Evolutionary conservation across 2,329 filamentous ascomycete species (phyloP), one percentile per base, ranked within the genome.

Genomic region (Fusarium austroafricanum): DNA sequence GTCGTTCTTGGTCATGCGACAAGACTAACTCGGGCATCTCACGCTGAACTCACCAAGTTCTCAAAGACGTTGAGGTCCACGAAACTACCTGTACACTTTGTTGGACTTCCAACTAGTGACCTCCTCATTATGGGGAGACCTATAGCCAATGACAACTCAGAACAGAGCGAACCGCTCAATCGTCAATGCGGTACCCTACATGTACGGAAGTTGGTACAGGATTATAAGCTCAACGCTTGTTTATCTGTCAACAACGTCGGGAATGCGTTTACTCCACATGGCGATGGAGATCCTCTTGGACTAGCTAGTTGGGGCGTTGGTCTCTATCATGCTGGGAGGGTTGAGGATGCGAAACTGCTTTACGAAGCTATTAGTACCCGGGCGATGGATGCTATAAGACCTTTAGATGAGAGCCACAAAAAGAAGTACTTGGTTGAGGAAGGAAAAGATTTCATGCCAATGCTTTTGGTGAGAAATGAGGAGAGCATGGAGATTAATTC

Each of bases 1-100:
- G 10, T 64, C 8, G 52, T 64, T n/a, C 42, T 64, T 0, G 59
- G 61, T 6, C 59, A 64, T 11, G 59, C 61, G 8, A 64, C 61
- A 2, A 38, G 59, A 10, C 26, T 64, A 2, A 52, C 59, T 6
- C n/a, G 29, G 0, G 61, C 61, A 5, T 26, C 59, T 1, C 60
- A 64, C 5, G 17, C 20, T 10, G 45, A 64, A 14, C 15, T 64
- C 3, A 6, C 17, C 6, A 9, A 2, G 10, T 28, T 64, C 1
- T 42, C 61, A 3, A 2, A 37, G 0, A 43, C 17, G 6, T 12
- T 64, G 11, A 37, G 11, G 14, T 10, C 8, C 1, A 23, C 35
- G 2, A 11, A 15, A 3, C 2, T 64, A 0, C 61, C 61, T 0
- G 0, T 64, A 2, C 40, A 64, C 7, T 64, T 64, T 1, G 45